Base-by-base conservation (phyloP, 78 protist species). In the Dictyostelium firmibasis region DNA sequence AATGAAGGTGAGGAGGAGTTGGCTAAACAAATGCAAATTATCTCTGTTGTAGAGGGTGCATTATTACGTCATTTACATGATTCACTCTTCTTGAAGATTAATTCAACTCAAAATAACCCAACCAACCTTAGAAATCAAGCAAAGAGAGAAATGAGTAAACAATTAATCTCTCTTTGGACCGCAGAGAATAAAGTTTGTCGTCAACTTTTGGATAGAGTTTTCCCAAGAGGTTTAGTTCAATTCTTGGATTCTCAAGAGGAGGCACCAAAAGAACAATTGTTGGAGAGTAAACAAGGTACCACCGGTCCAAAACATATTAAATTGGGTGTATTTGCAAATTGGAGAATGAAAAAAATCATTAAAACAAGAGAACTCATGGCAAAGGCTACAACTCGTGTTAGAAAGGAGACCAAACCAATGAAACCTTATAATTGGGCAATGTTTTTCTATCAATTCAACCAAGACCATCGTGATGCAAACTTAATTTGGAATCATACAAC, bases 401-500 rank as follows among this genome's bases (percentile, higher is more conserved):
- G 41, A 38, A 77, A 81, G 20, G 91, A 83, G 2, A 27, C 43
- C 9, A 85, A 83, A 27, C 92, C 92, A 53, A 20, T 86, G 43
- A 86, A 38, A 27, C 75, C 44, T 13, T 76, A 27, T 44, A 96
- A 97, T 92, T 97, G 98, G 97, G 43, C 70, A 11, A 23, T 92
- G 82, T 76, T 97, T 64, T 92, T 77, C 93, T 84, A 83, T 84
- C 92, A 83, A 36, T 20, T 94, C 18, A 5, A 47, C 25, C 75
- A 81, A 43, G 98, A 97, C 16, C 98, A 97, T 89, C 62, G 95
- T 50, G 97, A 96, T 38, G 81, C 98, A n/a, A 98, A 98, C 64
- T 81, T 98, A 60, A 93, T 98, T 43, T 98, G 99, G 99, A 98
- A 98, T 76, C 94, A 91, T 87, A 69, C 91, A 53, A 98, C 99